A percentile compares a stretch with the other conserved stretches of the same genome.
phyloP scores from a whole-genome alignment of 148 eudicot genomes.

The Arbutus unedo region DNA sequence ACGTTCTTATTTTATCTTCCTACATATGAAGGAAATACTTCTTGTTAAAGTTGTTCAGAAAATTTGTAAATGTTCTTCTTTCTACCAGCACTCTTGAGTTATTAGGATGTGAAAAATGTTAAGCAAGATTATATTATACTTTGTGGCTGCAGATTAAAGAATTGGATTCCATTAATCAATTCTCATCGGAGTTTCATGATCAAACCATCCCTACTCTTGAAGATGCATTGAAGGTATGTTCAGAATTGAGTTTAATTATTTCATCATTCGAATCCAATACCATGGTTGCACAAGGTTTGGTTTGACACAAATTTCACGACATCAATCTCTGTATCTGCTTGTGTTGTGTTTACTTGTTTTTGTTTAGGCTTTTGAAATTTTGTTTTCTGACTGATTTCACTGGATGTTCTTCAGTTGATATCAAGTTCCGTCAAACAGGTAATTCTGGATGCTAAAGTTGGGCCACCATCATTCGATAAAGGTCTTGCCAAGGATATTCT shows the following conservation, averaged over 20 bases:
- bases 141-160: constrained; percentile 59
- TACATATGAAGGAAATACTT: not conserved
- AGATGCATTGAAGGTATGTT: constrained; percentile 76
- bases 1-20: not conserved
- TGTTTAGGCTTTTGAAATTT: not conserved
- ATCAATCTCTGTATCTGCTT: not conserved
- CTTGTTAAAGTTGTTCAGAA: not conserved
- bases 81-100: not conserved
- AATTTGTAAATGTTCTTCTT: not conserved
- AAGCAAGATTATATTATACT: constrained; percentile 17
- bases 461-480: constrained; percentile 82
- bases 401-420: constrained; percentile 48
- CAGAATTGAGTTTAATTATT: not conserved
- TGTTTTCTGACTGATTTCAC: constrained; percentile 15
- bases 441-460: constrained; percentile 88
- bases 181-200: constrained; percentile 39
- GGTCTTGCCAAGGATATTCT: constrained; percentile 79
- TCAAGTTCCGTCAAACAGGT: constrained; percentile 69
- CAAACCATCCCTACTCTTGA: constrained; percentile 57
- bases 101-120: constrained; percentile 9
- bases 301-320: not conserved
- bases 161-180: constrained; percentile 43
- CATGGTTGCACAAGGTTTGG: not conserved
- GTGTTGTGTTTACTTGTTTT: not conserved
- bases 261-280: not conserved